phyloP scores from a whole-genome alignment of 345 rosid species.

The Eutrema yunnanense region DNA sequence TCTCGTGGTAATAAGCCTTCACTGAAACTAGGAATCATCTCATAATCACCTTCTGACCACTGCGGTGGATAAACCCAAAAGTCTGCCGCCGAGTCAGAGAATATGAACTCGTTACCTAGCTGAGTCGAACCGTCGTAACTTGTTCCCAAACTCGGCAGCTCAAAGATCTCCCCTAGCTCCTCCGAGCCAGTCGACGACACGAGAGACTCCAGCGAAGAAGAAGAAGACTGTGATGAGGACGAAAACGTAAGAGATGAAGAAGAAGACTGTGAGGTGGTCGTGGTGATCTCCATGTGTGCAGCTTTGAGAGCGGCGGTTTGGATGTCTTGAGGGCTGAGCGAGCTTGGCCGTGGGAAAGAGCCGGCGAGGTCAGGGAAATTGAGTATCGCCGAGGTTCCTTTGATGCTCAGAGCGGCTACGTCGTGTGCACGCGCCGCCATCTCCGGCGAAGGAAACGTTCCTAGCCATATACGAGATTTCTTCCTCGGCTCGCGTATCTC shows the following conservation, averaged over 20 bases:
- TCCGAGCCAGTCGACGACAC: slow-evolving; percentile 51
- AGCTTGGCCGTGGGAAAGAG: slow-evolving; percentile 69
- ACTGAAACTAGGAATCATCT: slow-evolving; percentile 13
- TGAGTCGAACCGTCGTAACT: slow-evolving; percentile 38
- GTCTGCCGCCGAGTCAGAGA: slow-evolving; percentile 34
- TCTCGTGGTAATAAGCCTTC: slow-evolving; percentile 1
- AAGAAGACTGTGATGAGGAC: slow-evolving; percentile 22
- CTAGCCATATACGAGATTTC: slow-evolving; percentile 92
- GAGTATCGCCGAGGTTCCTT: slow-evolving; percentile 75
- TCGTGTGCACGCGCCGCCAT: slow-evolving; percentile 99
- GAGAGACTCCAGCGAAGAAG: slow-evolving; percentile 41
- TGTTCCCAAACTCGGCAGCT: slow-evolving; percentile 66
- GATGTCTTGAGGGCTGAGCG: slow-evolving; percentile 73
- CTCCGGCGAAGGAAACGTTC: slow-evolving; percentile 86
- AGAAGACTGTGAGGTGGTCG: slow-evolving; percentile 31
- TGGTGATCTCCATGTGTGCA: slow-evolving; percentile 55
- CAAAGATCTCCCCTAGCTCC: slow-evolving; percentile 71
- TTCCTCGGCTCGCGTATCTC: slow-evolving; percentile 91
- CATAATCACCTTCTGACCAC: slow-evolving; percentile 37
- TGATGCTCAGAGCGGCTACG: slow-evolving; percentile 81
- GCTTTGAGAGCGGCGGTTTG: slow-evolving; percentile 91
- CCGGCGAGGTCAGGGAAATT: slow-evolving; percentile 79
- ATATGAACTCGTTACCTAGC: slow-evolving; percentile 44
- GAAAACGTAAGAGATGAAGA: slow-evolving; percentile 14
- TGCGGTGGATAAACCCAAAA: slow-evolving; percentile 42